Evolutionary conservation across 2,329 filamentous ascomycete species (phyloP), one percentile per base, ranked within the genome.

Genomic region (Ophiostoma piceae): DNA sequence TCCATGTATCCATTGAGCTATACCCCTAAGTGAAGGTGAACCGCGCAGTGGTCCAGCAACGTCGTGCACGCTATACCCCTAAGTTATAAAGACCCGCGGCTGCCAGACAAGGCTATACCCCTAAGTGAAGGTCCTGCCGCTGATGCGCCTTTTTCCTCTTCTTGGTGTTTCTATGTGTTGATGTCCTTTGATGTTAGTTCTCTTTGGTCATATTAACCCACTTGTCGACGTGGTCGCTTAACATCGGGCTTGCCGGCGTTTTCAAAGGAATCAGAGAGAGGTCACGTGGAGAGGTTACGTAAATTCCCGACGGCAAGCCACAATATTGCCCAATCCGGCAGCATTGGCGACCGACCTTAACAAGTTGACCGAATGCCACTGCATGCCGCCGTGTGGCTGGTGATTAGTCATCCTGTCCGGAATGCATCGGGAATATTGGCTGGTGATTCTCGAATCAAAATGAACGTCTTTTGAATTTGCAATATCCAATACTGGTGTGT

Each of bases 1-100:
- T 29, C 26, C 26, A 29, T 29, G 29, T 26, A 39, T 51, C 51
- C 35, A 51, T 60, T 64, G 57, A 67, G 69, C 72, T 73, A 73
- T 70, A 67, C 73, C 72, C 72, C 69, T 73, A 73, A 73, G 70
- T 71, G 72, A 68, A 72, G 69, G 70, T 71, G 67, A 57, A 60
- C 66, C 66, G 54, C 35, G 64, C 37, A 22, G 57, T 32, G 43
- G 66, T 37, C 65, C 51, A 14, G 22, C 64, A 39, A 60, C 26
- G 19, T 66, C 32, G 64, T 29, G 68, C 62, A 64, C 51, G 68
- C 62, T 57, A 66, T 41, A 29, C 54, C 26, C 39, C 57, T 47
- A 57, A 39, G 32, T 57, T 57, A 62, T 47, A 64, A 67, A 41
- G 22, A 26, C 54, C 32, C 57, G 65, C 29, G 39, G 32, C 19